phyloP scores from a whole-genome alignment of 257 asterid species.

The Solanum boliviense region DNA sequence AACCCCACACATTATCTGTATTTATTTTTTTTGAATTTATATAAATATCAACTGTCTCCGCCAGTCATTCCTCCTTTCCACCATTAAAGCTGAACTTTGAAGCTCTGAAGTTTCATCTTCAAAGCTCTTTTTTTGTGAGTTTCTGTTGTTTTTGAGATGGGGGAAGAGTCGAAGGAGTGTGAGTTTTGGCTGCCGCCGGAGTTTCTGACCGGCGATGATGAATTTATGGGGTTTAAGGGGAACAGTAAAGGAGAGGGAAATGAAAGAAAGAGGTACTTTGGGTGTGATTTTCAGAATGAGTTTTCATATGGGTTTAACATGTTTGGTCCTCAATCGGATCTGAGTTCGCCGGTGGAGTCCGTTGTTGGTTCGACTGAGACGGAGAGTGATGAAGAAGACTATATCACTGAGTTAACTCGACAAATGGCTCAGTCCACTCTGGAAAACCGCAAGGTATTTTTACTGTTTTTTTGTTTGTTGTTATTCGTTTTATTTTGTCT shows the following conservation, averaged over 20 bases:
- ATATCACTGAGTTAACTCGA: slow-evolving; percentile 31
- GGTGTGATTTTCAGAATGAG: slow-evolving; percentile 6
- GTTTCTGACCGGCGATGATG: slow-evolving; percentile 21
- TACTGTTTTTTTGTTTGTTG: background rate
- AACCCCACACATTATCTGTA: background rate
- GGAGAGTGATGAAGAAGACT: slow-evolving; percentile 71
- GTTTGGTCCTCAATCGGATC: slow-evolving; percentile 29
- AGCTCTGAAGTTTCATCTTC: background rate
- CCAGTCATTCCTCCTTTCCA: background rate
- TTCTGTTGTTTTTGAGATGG: slow-evolving; percentile 3
- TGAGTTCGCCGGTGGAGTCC: slow-evolving; percentile 66
- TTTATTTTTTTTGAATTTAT: background rate
- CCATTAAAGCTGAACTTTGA: background rate
- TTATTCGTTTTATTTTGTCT: background rate
- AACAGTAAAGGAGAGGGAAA: background rate
- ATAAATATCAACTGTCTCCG: background rate
- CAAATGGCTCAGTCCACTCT: slow-evolving; percentile 31
- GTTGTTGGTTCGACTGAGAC: slow-evolving; percentile 41
- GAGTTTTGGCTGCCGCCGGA: slow-evolving; percentile 34
- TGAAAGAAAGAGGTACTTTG: background rate
- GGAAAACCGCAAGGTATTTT: slow-evolving; percentile 29
- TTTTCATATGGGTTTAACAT: background rate
- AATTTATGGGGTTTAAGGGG: background rate
- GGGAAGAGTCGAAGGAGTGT: slow-evolving; percentile 11
- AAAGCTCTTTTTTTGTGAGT: background rate